These are phyloP conservation scores for Bretziella fagacearum DNA, from an alignment of 2,329 filamentous ascomycete genomes.

Conservation along the genomic window DNA sequence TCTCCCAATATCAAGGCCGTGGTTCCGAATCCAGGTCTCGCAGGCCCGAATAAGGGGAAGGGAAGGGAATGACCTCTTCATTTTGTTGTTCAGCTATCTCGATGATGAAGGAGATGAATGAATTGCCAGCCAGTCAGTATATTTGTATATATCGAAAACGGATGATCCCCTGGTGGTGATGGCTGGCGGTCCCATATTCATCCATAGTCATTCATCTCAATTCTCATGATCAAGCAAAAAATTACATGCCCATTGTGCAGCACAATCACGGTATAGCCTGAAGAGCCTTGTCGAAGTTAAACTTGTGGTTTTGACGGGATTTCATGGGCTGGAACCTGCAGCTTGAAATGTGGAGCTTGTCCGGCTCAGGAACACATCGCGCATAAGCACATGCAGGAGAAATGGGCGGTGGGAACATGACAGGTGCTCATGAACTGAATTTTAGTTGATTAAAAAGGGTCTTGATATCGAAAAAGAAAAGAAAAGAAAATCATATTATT, in stretches of 20 bases:
- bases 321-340: not conserved
- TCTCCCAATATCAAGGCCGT: not conserved
- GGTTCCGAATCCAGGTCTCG: not conserved
- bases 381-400: constrained; percentile 14
- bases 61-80: not conserved
- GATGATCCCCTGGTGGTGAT: constrained; percentile 3
- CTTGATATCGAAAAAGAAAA: no score
- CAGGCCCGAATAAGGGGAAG: constrained; percentile 1
- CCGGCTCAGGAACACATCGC: constrained; percentile 13
- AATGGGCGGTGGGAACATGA: constrained; percentile 11
- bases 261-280: not conserved
- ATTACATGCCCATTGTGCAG: not conserved
- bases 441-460: not conserved
- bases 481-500: no score
- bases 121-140: not conserved
- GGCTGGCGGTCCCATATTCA: constrained; percentile 2
- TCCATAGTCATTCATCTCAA: not conserved
- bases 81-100: not conserved
- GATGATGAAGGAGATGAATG: not conserved
- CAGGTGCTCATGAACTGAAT: not conserved
- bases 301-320: not conserved
- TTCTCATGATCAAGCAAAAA: not conserved
- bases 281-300: constrained; percentile 2
- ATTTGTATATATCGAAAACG: not conserved
- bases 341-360: constrained; percentile 6